Evolutionary conservation across 2,329 filamentous ascomycete genomes (phyloP).

Genomic region (Alternaria gaisen): DNA sequence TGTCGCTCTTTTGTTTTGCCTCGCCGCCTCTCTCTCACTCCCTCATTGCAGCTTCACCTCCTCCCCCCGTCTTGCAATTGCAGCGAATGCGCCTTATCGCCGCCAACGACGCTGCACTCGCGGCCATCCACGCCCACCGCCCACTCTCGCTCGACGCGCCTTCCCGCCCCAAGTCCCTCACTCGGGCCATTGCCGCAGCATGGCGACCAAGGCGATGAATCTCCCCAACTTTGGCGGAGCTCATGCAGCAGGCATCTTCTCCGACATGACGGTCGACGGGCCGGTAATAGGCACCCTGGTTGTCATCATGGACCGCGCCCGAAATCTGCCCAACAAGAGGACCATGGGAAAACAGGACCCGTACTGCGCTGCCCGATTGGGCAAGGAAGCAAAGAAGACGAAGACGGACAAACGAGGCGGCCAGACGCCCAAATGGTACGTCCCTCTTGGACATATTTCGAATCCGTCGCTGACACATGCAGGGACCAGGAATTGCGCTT

Average conservation of each 20-base stretch:
- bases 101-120: constrained; percentile 24
- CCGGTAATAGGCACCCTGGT: constrained; percentile 94
- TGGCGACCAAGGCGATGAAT: constrained; percentile 49
- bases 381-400: constrained; percentile 98
- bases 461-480: constrained; percentile 28
- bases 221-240: constrained; percentile 60
- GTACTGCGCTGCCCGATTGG: constrained; percentile 91
- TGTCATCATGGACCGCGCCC: constrained; percentile 89
- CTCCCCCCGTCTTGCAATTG: constrained; percentile 22
- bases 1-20: constrained; percentile 31
- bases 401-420: constrained; percentile 92
- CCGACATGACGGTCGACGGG: constrained; percentile 92
- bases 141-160: constrained; percentile 12
- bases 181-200: constrained; percentile 23
- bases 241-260: constrained; percentile 92
- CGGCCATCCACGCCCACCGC: constrained; percentile 14
- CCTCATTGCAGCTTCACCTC: background rate
- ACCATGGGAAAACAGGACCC: constrained; percentile 99
- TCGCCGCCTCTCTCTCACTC: constrained; percentile 5
- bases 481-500: constrained; percentile 99
- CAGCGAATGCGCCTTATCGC: constrained; percentile 32
- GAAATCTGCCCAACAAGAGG: constrained; percentile 95
- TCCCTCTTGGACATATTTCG: background rate
- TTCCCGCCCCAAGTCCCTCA: constrained; percentile 7
- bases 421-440: constrained; percentile 94